Evolutionary conservation across 2,329 filamentous ascomycete species (phyloP).

Genomic region (Botrytis galanthina): DNA sequence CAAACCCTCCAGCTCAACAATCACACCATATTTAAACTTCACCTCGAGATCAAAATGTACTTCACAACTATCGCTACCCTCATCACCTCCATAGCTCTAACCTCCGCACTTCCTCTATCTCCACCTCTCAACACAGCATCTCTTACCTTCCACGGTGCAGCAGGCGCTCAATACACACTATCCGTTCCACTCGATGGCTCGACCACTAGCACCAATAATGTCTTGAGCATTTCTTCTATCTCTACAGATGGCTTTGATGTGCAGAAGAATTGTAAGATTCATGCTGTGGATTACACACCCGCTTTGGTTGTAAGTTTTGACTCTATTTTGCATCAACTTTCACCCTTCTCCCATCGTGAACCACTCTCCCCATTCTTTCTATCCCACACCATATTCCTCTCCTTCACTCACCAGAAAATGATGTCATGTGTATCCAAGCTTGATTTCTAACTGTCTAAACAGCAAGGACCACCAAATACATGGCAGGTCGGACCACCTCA

Average conservation of each 20-base stretch:
- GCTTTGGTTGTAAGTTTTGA: slow-evolving; percentile 22
- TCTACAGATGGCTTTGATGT: slow-evolving; percentile 25
- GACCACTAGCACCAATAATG: slow-evolving; percentile 22
- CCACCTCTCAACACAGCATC: slow-evolving; percentile 15
- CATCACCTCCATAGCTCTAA: slow-evolving; percentile 25
- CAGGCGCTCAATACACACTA: slow-evolving; percentile 29
- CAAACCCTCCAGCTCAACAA: not conserved
- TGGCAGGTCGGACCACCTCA: slow-evolving; percentile 35
- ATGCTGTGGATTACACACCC: slow-evolving; percentile 31
- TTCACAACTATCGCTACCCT: slow-evolving; percentile 26
- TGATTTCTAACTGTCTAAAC: not conserved
- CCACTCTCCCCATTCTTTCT: not conserved
- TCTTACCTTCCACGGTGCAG: slow-evolving; percentile 32
- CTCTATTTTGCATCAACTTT: not conserved
- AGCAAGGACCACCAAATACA: slow-evolving; percentile 24
- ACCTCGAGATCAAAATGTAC: slow-evolving; percentile 25
- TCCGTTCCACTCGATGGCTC: slow-evolving; percentile 29
- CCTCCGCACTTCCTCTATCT: slow-evolving; percentile 24
- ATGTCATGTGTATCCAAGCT: not conserved
- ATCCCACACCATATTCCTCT: not conserved
- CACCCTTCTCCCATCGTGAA: not conserved
- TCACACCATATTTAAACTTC: not conserved
- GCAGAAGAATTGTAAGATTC: slow-evolving; percentile 25
- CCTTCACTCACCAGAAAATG: not conserved
- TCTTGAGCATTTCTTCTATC: slow-evolving; percentile 22